Base-by-base conservation (phyloP, 2,329 filamentous ascomycete species). In the Nothophoma quercina region DNA sequence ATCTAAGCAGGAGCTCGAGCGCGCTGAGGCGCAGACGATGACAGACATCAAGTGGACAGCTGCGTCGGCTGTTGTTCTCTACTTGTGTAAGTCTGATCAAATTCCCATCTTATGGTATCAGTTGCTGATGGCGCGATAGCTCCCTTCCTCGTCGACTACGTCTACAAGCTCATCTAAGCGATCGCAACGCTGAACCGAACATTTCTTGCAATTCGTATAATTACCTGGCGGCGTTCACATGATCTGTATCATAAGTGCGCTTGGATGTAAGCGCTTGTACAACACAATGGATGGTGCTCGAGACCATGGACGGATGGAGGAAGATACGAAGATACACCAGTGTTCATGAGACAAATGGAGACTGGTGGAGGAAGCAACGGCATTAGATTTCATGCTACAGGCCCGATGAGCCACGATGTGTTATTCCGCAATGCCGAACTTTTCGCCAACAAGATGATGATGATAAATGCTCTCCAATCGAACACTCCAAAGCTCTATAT, bases 21-120 rank as follows among this genome's bases (percentile, higher is more conserved):
- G 54, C 40, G 70, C 69, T 35, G 89, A 93, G 80, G 79, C 80
- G 55, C 83, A 88, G 72, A 89, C 90, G 42, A 79, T 78, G 67
- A 80, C 82, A 63, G 88, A 87, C 42, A 79, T 93, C 62, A 86
- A 89, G 78, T 82, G 81, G 66, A 88, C 88, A 57, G 71, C 88
- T 48, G 82, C 84, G 30, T 85, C 85, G 13, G 87, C 86, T 58
- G 79, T 87, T 30, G 75, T 89, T 41, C 82, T 95, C 40, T 93
- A 93, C 72, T 78, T 95, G 55, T 91, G 90, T 95, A 85, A 51
- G 88, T 35, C 23, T 26, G 4, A 18, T n/a, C 5, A 2, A 7
- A n/a, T n/a, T 5, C 16, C n/a, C 5, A 21, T 15, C 2, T 7
- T 23, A 15, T 8, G 12, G n/a, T 16, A 16, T 18, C 8, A 3